These are phyloP conservation scores for Aphanoascus verrucosus DNA, from an alignment of 2,329 filamentous ascomycete species.

Conservation along the genomic window DNA sequence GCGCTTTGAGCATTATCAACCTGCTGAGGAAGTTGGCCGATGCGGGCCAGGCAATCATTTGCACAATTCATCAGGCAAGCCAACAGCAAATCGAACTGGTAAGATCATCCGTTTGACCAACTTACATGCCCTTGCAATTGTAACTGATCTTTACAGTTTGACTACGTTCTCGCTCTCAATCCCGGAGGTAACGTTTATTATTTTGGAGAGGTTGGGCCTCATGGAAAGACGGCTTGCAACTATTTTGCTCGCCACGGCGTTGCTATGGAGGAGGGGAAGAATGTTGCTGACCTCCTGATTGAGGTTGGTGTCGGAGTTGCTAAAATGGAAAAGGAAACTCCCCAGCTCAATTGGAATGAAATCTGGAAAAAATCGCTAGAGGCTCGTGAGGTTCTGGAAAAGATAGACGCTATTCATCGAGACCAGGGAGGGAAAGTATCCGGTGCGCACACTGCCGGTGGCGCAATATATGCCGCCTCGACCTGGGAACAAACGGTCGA, in stretches of 20 bases:
- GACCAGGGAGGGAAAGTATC: constrained; percentile 21
- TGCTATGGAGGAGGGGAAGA: constrained; percentile 54
- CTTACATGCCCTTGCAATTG: constrained; percentile 42
- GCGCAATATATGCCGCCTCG: constrained; percentile 50
- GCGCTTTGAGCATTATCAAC: constrained; percentile 53
- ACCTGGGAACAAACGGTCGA: constrained; percentile 49
- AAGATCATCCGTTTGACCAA: constrained; percentile 61
- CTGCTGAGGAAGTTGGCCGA: constrained; percentile 52
- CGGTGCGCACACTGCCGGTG: constrained; percentile 26
- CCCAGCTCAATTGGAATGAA: constrained; percentile 53
- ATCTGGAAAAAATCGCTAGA: constrained; percentile 60
- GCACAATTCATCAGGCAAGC: constrained; percentile 74
- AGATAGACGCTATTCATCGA: constrained; percentile 51
- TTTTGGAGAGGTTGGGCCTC: constrained; percentile 60
- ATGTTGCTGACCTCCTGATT: constrained; percentile 56
- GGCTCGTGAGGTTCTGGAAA: constrained; percentile 45
- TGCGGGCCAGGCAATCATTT: constrained; percentile 75
- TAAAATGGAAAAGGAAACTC: constrained; percentile 44
- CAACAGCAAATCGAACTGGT: constrained; percentile 34
- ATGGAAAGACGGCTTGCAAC: constrained; percentile 51
- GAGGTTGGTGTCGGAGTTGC: constrained; percentile 52
- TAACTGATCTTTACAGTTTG: constrained; percentile 71
- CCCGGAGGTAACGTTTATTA: constrained; percentile 66
- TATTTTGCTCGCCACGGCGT: constrained; percentile 59
- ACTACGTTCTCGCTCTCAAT: constrained; percentile 66